Evolutionary conservation across 2,329 filamentous ascomycete species (phyloP).

Genomic region (Trematosphaeria pertusa): DNA sequence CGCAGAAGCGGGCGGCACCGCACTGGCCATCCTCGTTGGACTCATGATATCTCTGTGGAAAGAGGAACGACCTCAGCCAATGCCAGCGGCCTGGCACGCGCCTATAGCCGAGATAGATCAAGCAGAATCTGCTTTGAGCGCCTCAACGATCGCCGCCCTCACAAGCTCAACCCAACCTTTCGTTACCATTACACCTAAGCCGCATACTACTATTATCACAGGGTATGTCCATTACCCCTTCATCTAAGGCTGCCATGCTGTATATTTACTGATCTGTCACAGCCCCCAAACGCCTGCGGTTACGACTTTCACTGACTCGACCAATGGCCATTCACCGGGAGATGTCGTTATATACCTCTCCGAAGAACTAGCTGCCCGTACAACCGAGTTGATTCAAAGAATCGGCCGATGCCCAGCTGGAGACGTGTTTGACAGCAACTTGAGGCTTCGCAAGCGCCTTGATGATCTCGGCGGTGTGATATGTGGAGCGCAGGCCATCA

Average conservation of each 20-base stretch:
- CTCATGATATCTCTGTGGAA: not conserved
- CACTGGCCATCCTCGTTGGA: not conserved
- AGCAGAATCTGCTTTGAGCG: conserved; percentile 3
- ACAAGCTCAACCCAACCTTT: conserved; percentile 1
- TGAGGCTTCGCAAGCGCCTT: not conserved
- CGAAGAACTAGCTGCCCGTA: conserved; percentile 3
- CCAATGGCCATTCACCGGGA: conserved; percentile 2
- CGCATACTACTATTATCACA: not conserved
- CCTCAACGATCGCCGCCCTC: conserved; percentile 2
- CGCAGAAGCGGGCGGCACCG: not conserved
- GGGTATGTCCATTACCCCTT: conserved; percentile 3
- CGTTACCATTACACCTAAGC: conserved; percentile 9
- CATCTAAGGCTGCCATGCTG: too few species aligned
- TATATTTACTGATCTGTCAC: not conserved
- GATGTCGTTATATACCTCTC: conserved; percentile 8
- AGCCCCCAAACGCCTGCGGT: not conserved
- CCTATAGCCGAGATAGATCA: conserved; percentile 1
- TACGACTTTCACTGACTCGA: not conserved
- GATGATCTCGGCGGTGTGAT: not conserved
- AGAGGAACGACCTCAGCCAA: not conserved
- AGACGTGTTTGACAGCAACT: not conserved
- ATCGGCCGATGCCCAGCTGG: conserved; percentile 2
- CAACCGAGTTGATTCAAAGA: conserved; percentile 8
- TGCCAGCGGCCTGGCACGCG: conserved; percentile 3
- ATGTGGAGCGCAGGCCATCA: not conserved